Evolutionary conservation across 139 green algal species (phyloP).

Genomic region (Tetraselmis striata): DNA sequence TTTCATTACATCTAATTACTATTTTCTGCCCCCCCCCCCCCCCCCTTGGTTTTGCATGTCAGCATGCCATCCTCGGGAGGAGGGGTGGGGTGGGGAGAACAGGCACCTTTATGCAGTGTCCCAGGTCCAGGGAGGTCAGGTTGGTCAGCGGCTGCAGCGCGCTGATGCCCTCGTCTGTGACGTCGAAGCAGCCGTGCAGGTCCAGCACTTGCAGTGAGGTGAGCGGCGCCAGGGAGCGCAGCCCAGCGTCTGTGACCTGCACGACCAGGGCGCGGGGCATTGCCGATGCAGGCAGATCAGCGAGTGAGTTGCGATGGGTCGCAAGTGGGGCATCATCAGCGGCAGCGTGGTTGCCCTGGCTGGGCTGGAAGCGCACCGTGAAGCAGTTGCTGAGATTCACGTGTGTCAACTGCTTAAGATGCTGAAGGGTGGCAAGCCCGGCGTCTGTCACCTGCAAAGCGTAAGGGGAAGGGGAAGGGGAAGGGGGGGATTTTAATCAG

Average conservation of each 20-base stretch:
- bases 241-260: neutral
- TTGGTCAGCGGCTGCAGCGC: neutral
- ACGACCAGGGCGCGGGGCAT: no score
- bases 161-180: neutral
- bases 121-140: neutral
- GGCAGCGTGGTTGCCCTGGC: no score
- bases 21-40: no score
- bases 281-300: no score
- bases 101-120: neutral
- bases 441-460: neutral
- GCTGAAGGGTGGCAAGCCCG: neutral
- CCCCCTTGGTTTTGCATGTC: no score
- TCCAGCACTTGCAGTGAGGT: neutral
- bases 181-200: neutral
- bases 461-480: neutral
- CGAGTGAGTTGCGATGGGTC: no score
- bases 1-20: no score
- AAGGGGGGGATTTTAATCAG: no score
- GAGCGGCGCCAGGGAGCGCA: neutral
- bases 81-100: neutral
- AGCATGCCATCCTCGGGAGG: no score
- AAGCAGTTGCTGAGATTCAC: neutral
- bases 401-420: neutral
- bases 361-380: neutral
- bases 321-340: no score